Base-by-base conservation (phyloP, 1,139 yeast genomes). In the Pichia sp. region DNA sequence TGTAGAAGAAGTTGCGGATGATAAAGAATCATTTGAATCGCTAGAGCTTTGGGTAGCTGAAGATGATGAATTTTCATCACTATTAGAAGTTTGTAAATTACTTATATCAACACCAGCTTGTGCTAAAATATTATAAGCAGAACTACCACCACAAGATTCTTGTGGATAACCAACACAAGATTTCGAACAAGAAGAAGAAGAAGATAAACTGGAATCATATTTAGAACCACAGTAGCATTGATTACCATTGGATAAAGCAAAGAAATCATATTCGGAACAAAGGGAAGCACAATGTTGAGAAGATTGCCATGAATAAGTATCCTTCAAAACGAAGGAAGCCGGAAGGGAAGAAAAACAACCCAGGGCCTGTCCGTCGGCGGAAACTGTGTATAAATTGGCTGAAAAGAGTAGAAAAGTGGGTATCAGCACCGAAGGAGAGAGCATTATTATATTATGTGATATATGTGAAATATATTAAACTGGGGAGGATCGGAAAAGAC, bases 191-290 rank as follows among this genome's bases (percentile, higher is more conserved):
- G 42, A 76, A 6, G 69, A 41, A 6, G 45, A 33, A 3, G 50
- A 25, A 10, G 42, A 24, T 3, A 19, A 19, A 16, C 62, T 49
- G 2, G 68, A 49, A 1, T 95, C 94, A 16, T 68, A 55, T 1
- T 64, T 50, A 46, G 64, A 56, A 46, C 89, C 84, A 61, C 95
- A 86, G 55, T 68, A 76, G 62, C 95, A 86, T 18, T 64, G 61
- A 40, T 65, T 57, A 31, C 87, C 89, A 31, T 70, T 56, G 15
- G 64, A 62, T 34, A 81, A 52, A 7, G 91, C 95, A 52, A 78
- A 72, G 52, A 76, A 81, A 4, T 76, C 63, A 43, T 64, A 68
- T 21, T 63, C 60, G 5, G 72, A 60, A 59, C 89, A 81, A 34
- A 55, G 51, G 0, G 41, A 36, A 4, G 69, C 51, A 59, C 89